Evolutionary conservation across 768 basidiomycete genomes (phyloP).

Genomic region (Rubroboletus pulcherrimus): DNA sequence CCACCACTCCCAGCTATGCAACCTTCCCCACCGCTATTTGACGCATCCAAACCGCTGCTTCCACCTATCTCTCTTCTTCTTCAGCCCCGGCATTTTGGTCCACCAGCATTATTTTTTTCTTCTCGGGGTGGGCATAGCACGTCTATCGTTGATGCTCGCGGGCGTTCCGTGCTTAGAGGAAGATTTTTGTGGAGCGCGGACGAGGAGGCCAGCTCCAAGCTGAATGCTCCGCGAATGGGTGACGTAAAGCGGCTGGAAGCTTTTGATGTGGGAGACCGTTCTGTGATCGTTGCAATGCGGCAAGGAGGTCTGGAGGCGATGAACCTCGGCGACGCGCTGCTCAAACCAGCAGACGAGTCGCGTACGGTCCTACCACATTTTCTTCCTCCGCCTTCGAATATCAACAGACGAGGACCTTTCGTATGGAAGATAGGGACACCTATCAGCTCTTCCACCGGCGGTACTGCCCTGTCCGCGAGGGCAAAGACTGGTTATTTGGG

Average conservation of each 20-base stretch:
- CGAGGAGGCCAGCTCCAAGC: constrained; percentile 41
- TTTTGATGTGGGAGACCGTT: constrained; percentile 70
- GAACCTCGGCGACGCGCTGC: constrained; percentile 73
- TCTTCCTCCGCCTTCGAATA: constrained; percentile 52
- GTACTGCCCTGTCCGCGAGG: constrained; percentile 40
- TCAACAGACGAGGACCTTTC: constrained; percentile 69
- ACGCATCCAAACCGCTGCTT: constrained; percentile 54
- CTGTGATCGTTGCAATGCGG: constrained; percentile 80
- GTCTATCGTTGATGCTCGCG: constrained; percentile 81
- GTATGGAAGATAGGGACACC: constrained; percentile 83
- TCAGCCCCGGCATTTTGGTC: constrained; percentile 81
- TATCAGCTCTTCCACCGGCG: constrained; percentile 40
- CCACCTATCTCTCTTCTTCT: constrained; percentile 70
- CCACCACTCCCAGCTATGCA: constrained; percentile 41
- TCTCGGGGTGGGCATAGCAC: constrained; percentile 90
- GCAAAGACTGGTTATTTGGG: constrained; percentile 39
- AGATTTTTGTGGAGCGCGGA: constrained; percentile 78
- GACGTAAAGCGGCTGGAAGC: constrained; percentile 83
- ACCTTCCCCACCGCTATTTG: constrained; percentile 24
- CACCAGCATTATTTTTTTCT: constrained; percentile 82
- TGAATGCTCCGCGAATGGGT: constrained; percentile 52
- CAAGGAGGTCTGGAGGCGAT: constrained; percentile 83
- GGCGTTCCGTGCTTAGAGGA: constrained; percentile 78
- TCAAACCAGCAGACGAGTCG: constrained; percentile 78
- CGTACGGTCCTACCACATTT: constrained; percentile 71